Evolutionary conservation across 2,329 filamentous ascomycete species (phyloP), one percentile per base, ranked within the genome.

Genomic region (Fusarium sacchari): DNA sequence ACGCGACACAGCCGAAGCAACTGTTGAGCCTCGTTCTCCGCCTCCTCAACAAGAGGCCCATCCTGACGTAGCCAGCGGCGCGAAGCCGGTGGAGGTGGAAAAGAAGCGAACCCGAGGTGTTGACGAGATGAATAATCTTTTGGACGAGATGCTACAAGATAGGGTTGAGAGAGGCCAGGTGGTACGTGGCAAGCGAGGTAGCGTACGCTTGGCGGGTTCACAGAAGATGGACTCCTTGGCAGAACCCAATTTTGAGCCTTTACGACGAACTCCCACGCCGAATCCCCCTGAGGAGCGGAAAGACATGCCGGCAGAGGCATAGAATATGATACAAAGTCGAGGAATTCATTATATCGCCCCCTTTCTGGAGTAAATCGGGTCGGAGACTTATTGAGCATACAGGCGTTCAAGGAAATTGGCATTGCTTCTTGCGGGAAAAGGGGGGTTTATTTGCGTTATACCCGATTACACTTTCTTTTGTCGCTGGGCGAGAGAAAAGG

Each of bases 111-210:
- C 86, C 18, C 90, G 88, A 84, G 94, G 93, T 74, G 93, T 96
- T 39, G 95, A 97, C 76, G 95, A 97, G 82, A 95, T 98, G 91
- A 97, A 94, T 75, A 90, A 91, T 77, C 95, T 98, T 85, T 88
- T 98, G 32, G 96, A 98, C 78, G 94, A 97, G 83, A 98, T 98
- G 96, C 96, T 98, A 67, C 93, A 95, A 79, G 93, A 96, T 79
- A 91, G 93, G 65, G 93, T 97, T 60, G 93, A 96, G 76, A 90
- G 87, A 59, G 94, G 93, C 28, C 90, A 94, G 61, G 84, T 94
- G 28, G 86, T 94, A 36, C 90, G 93, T 77, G 88, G 91, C 59
- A 84, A 84, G 58, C 86, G 91, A 68, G 93, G 92, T 44, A 94
- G 91, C 78, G 88, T 94, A 57, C 88, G 90, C 55, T 80, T 93